Conservation (phyloP, 768 basidiomycete genomes). For the Amanita muscaria region DNA sequence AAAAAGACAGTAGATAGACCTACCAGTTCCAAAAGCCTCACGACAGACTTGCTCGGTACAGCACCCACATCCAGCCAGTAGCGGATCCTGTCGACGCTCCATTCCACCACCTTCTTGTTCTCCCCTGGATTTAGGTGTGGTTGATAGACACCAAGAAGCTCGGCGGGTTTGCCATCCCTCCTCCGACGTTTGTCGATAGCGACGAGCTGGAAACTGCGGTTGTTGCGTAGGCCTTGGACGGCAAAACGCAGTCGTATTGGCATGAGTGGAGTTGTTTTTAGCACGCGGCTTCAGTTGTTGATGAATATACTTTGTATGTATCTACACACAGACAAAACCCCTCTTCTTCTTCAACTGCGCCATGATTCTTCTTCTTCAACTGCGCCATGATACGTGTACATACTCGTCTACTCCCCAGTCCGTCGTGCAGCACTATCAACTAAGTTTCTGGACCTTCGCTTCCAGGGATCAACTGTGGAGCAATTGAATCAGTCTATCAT, state of each 20-base stretch:
- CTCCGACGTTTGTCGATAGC: conserved; percentile 64
- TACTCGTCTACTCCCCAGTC: no score
- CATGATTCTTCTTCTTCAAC: no score
- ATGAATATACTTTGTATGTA: no score
- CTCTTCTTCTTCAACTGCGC: no score
- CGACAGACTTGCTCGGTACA: conserved; percentile 67
- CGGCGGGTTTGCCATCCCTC: conserved; percentile 80
- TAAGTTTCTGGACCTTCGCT: conserved; percentile 24
- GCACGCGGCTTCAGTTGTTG: no score
- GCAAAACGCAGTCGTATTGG: conserved; percentile 80
- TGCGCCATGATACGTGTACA: no score
- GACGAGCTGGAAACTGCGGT: conserved; percentile 77
- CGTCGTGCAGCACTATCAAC: no score
- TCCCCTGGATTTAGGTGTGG: conserved; percentile 47
- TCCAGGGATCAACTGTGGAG: conserved; percentile 30
- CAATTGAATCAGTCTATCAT: not conserved
- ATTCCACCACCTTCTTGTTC: conserved; percentile 67
- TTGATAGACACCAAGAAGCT: conserved; percentile 79
- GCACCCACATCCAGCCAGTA: conserved; percentile 89
- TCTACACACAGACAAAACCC: no score
- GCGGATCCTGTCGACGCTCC: conserved; percentile 85
- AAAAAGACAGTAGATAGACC: conserved; percentile 21
- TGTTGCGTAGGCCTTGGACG: conserved; percentile 68
- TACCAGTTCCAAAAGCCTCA: conserved; percentile 72
- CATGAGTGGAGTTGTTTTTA: conserved; percentile 34